phyloP scores from a whole-genome alignment of 768 basidiomycete species.

The Tricholoma matsutake region DNA sequence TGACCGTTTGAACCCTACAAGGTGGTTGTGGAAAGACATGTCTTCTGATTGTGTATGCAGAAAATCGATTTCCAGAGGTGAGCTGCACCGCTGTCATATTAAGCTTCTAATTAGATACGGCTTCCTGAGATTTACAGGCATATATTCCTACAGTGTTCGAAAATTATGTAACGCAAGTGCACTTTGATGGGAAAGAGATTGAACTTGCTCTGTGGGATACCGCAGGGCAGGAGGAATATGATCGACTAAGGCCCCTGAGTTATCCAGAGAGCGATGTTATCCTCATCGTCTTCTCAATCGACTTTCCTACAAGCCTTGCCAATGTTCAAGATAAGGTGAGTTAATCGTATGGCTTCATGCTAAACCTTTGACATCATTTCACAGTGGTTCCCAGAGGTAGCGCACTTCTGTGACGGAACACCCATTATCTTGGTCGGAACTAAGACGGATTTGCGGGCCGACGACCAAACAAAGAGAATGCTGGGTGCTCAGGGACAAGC shows the following conservation, averaged over 20 bases:
- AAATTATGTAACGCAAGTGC: conserved; percentile 87
- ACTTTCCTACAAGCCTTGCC: conserved; percentile 86
- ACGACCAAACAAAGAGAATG: conserved; percentile 84
- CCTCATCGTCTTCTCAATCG: conserved; percentile 91
- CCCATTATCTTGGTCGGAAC: conserved; percentile 92
- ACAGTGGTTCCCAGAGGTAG: conserved; percentile 92
- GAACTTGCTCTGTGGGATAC: conserved; percentile 99
- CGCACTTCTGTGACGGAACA: conserved; percentile 87
- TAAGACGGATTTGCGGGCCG: conserved; percentile 86
- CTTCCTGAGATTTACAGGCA: conserved; percentile 47
- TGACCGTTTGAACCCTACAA: conserved; percentile 27
- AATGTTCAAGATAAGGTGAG: conserved; percentile 89
- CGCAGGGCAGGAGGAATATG: conserved; percentile 96
- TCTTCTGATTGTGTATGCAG: conserved; percentile 93
- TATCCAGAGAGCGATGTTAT: conserved; percentile 91
- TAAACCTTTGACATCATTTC: conserved; percentile 4
- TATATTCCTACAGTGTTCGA: conserved; percentile 95
- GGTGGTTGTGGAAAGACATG: conserved; percentile 93
- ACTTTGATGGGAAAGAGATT: conserved; percentile 84
- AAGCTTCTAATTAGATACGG: conserved; percentile 13
- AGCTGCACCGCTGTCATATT: conserved; percentile 14
- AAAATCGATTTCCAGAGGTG: conserved; percentile 96
- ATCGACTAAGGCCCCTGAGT: conserved; percentile 79
- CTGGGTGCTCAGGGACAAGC: conserved; percentile 84
- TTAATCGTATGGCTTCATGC: neutral